Base-by-base conservation (phyloP, 257 asterid genomes). In the Rauvolfia tetraphylla region DNA sequence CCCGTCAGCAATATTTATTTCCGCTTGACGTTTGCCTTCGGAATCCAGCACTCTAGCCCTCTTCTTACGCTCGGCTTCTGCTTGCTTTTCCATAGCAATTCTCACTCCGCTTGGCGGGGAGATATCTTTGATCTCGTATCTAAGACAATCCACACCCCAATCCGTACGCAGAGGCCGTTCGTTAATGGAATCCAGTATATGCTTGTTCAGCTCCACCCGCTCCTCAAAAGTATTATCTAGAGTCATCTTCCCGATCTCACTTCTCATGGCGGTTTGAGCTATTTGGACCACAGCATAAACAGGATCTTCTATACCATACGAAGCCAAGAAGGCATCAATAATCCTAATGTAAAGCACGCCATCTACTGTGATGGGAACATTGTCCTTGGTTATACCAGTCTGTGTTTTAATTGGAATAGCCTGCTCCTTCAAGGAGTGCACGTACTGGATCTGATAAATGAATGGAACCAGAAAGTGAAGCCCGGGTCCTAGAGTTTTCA, bases 301-400 rank as follows among this genome's bases (percentile, higher is more conserved):
- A 5, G 71, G 80, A 31, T 69, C 75, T 7, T 68, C 80, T 13
- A 73, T 25, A 7, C 80, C 80, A 41, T 77, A 69, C 1, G 80
- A 77, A 20, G 71, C 76, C 17, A 39, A 68, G 57, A 77, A 65
- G 41, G 71, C 75, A 39, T 77, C 71, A 41, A 69, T 57, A 56
- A 77, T 69, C 20, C 57, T 54, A 4, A 77, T 29, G 31, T 67
- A 76, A 56, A 68, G 71, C 5, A 76, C 70, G 22, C 80, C 80
- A 77, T 77, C 75, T 58, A 69, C 44, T 58, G 72, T 27, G 36
- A 69, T 76, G 15, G 80, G 75, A 18, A 76, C 80, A 46, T 68
- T 76, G 27, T 68, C 75, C 29, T 31, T 68, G 5, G 80, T 56
- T n/a, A 77, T 77, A 17, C 69, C 75, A 10, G 69, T 56, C 53